Evolutionary conservation across 495 filamentous ascomycete genomes (phyloP).

Genomic region (Pyrenopolyporus hunteri): DNA sequence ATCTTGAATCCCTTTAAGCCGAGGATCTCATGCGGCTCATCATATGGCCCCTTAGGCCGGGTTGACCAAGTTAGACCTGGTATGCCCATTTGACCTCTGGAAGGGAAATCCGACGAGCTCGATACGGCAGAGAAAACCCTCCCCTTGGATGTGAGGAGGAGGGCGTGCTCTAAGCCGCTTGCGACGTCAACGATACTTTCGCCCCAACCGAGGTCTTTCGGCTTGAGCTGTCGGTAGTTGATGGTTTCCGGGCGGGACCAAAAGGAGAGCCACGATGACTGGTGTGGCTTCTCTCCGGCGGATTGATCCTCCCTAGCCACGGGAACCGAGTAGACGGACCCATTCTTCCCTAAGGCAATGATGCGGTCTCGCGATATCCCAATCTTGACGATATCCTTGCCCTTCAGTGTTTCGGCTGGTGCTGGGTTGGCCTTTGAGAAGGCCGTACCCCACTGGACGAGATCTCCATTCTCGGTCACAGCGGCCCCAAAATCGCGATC

Average conservation of each 20-base stretch:
- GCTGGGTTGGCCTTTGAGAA: constrained; percentile 59
- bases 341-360: constrained; percentile 75
- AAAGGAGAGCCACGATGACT: constrained; percentile 76
- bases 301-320: constrained; percentile 74
- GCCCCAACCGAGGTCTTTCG: constrained; percentile 67
- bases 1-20: constrained; percentile 63
- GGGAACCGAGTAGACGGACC: constrained; percentile 86
- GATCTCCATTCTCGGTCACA: constrained; percentile 83
- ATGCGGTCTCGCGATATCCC: constrained; percentile 81
- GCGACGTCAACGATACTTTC: constrained; percentile 77
- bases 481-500: constrained; percentile 85
- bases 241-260: constrained; percentile 61
- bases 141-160: constrained; percentile 84
- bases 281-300: constrained; percentile 59
- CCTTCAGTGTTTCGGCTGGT: constrained; percentile 75
- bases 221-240: constrained; percentile 74
- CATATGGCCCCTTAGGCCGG: constrained; percentile 77
- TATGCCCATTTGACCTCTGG: constrained; percentile 84
- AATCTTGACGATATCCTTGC: constrained; percentile 77
- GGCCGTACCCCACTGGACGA: constrained; percentile 88
- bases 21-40: constrained; percentile 72
- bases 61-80: constrained; percentile 80
- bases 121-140: constrained; percentile 86
- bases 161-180: constrained; percentile 80
- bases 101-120: constrained; percentile 76